Base-by-base conservation (phyloP, 1,284 basidiomycete species). In the Cystobasidium pallidum region DNA sequence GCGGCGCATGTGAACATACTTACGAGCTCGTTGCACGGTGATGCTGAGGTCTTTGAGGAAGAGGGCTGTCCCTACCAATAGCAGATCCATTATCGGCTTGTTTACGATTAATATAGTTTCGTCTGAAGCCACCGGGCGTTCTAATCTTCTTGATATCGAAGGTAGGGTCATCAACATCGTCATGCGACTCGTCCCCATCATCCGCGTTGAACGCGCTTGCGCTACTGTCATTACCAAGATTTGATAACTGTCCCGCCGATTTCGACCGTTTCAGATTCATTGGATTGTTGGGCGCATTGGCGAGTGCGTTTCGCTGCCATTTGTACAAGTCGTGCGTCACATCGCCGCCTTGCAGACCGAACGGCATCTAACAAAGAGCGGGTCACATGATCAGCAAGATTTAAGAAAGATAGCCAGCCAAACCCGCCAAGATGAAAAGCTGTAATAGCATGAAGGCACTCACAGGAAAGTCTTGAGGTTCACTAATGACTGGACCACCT, bases 301-400 rank as follows among this genome's bases (percentile, higher is more conserved):
- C 85, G 41, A 85, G 85, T 75, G 89, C 88, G 72, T 90, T 88
- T 17, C 51, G 52, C 77, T 94, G 89, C 91, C 92, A 95, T 82
- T 94, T 94, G 84, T 95, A 95, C 47, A 96, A 89, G 75, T 88
- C 88, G 78, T 94, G 92, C 90, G 92, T 94, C 75, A 94, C 88
- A 79, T 95, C 92, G 36, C 89, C 91, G 39, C 92, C 92, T 57
- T 72, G 59, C 26, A 73, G 28, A 17, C 43, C 55, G 49, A 74
- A 70, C 30, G 74, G 65, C 45, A 71, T 75, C 66, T 67, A n/a
- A 19, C 32, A 51, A 43, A 1, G 17, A n/a, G 19, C 34, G 36
- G 54, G 54, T 57, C 54, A 57, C 54, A 57, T 34, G 54, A 57
- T 57, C 32, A 57, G 54, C 32, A 11, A 57, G 24, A 26, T n/a